Evolutionary conservation across 2,329 filamentous ascomycete genomes (phyloP).

Genomic region (Ophiocordyceps camponoti-leonardi): DNA sequence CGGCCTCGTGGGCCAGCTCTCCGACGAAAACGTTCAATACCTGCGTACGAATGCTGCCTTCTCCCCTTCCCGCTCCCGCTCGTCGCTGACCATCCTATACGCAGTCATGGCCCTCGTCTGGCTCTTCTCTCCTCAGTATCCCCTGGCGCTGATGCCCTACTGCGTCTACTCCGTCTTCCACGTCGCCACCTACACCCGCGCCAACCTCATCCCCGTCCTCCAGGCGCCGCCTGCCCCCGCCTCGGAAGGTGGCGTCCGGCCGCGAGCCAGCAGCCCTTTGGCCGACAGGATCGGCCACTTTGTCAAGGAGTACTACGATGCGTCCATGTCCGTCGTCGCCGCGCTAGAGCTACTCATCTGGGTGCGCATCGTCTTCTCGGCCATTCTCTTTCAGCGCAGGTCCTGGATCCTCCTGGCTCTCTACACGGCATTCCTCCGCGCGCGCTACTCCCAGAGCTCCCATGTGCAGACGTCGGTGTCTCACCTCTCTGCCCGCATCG

Average conservation of each 20-base stretch:
- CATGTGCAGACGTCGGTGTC: constrained; percentile 79
- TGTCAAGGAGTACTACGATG: constrained; percentile 95
- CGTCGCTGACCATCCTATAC: constrained; percentile 2
- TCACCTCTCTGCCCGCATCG: constrained; percentile 55
- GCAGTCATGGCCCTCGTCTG: constrained; percentile 85
- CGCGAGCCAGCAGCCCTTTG: constrained; percentile 35
- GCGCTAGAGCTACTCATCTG: constrained; percentile 76
- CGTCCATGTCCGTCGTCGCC: constrained; percentile 86
- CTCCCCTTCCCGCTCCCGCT: constrained; percentile 1
- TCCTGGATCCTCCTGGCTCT: constrained; percentile 75
- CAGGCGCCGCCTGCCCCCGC: constrained; percentile 46
- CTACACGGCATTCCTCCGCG: constrained; percentile 87
- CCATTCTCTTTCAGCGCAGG: constrained; percentile 73
- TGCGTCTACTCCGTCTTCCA: constrained; percentile 97
- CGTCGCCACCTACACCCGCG: constrained; percentile 88
- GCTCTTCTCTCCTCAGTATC: constrained; percentile 81
- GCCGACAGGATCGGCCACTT: constrained; percentile 79
- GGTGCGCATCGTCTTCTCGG: constrained; percentile 64
- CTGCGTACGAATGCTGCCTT: constrained; percentile 44
- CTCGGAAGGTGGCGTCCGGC: constrained; percentile 37
- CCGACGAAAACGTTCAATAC: constrained; percentile 97
- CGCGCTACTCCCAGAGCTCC: constrained; percentile 73
- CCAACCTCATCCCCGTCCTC: constrained; percentile 79
- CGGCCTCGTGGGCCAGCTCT: constrained; percentile 47
- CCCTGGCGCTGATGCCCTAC: constrained; percentile 83